Evolutionary conservation across 306 rosid species (phyloP).

Genomic region (Cicer chorassanicum): DNA sequence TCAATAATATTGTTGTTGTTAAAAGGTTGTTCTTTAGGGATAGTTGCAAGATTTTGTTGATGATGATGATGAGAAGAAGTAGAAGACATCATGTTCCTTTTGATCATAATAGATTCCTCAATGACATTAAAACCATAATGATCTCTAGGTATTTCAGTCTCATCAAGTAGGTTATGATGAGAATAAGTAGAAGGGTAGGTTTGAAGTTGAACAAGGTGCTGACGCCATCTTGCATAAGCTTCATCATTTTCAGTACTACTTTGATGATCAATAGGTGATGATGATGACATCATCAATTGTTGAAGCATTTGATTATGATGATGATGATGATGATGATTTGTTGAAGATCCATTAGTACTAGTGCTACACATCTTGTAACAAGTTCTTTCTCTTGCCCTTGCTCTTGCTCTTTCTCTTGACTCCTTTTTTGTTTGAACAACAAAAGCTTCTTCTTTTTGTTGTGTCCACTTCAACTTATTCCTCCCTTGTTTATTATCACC

Average conservation of each 20-base stretch:
- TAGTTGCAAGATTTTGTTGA: constrained; percentile 47
- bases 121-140: constrained; percentile 33
- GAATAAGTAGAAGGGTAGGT: constrained; percentile 19
- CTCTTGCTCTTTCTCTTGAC: constrained; percentile 76
- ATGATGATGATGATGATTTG: background rate
- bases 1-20: constrained; percentile 40
- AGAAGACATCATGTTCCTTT: constrained; percentile 50
- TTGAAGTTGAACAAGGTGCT: constrained; percentile 33
- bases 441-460: constrained; percentile 30
- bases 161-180: background rate
- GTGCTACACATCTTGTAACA: constrained; percentile 54
- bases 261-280: constrained; percentile 26
- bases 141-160: constrained; percentile 33
- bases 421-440: constrained; percentile 47
- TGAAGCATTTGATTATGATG: constrained; percentile 38
- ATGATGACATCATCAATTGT: constrained; percentile 45
- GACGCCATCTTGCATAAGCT: constrained; percentile 40
- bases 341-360: constrained; percentile 8
- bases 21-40: constrained; percentile 54
- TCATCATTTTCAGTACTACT: constrained; percentile 33
- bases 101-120: constrained; percentile 55
- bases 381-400: constrained; percentile 82
- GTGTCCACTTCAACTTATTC: constrained; percentile 44
- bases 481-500: constrained; percentile 16
- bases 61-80: constrained; percentile 24